phyloP scores from a whole-genome alignment of 2,329 filamentous ascomycete genomes.

The Dryadomyces quercivorus region DNA sequence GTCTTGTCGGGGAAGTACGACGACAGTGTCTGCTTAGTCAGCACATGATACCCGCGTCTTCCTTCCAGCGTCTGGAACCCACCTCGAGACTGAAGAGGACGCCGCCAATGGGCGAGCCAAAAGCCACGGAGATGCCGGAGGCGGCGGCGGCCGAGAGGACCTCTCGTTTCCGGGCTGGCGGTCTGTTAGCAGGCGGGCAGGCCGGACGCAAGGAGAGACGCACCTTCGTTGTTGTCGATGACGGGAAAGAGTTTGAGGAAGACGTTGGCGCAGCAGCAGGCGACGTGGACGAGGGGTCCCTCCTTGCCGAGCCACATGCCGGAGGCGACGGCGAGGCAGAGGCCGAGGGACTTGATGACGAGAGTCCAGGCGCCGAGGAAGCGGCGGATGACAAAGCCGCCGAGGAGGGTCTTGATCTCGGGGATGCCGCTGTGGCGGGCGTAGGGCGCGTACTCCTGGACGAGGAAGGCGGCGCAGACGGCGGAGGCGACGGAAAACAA shows the following conservation, averaged over 20 bases:
- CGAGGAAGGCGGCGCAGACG: conserved; percentile 62
- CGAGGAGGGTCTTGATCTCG: conserved; percentile 92
- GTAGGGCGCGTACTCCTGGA: conserved; percentile 73
- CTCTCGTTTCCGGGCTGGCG: conserved; percentile 74
- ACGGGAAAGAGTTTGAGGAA: conserved; percentile 80
- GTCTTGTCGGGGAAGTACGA: conserved; percentile 99
- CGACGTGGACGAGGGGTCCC: conserved; percentile 88
- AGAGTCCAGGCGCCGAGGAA: conserved; percentile 86
- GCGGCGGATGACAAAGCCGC: conserved; percentile 80
- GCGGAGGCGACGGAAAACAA: conserved; percentile 77
- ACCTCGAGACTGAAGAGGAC: conserved; percentile 92
- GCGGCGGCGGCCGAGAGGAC: conserved; percentile 86
- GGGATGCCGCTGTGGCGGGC: conserved; percentile 94
- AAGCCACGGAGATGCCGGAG: conserved; percentile 85
- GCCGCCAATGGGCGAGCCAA: conserved; percentile 86
- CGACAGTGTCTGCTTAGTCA: conserved; percentile 55
- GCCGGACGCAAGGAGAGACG: neutral
- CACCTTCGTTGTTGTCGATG: conserved; percentile 79
- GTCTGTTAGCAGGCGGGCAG: neutral
- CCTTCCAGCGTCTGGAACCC: no score
- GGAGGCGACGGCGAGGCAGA: conserved; percentile 85
- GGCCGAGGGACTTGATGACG: conserved; percentile 74
- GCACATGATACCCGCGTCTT: no score
- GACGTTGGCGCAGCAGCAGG: conserved; percentile 89
- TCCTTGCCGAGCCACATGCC: conserved; percentile 97